Percentiles rank a stretch among this genome's conserved stretches.
Conservation (phyloP, 2,329 filamentous ascomycete genomes). For the Aspergillus ruber region DNA sequence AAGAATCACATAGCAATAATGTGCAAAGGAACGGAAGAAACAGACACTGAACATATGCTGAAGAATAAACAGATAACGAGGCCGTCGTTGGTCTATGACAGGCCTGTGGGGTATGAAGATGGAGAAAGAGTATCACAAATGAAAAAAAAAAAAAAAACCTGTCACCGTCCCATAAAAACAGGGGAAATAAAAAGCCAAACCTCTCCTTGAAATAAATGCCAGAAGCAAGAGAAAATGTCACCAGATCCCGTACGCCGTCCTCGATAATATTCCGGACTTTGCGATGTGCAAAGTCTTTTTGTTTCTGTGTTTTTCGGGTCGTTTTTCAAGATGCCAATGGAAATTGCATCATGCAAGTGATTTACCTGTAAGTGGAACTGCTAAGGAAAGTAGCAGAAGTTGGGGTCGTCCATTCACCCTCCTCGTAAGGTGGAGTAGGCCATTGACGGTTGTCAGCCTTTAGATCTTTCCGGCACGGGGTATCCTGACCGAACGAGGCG, state of each 20-base stretch:
- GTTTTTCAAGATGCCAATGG: background rate
- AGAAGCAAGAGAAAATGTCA: slow-evolving; percentile 16
- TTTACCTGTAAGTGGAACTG: slow-evolving; percentile 40
- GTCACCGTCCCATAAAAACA: slow-evolving; percentile 3
- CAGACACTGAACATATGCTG: slow-evolving; percentile 17
- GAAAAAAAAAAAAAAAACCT: slow-evolving; percentile 11
- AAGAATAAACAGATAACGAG: slow-evolving; percentile 23
- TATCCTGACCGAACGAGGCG: slow-evolving; percentile 62
- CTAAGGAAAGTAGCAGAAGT: slow-evolving; percentile 76
- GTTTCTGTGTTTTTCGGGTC: slow-evolving; percentile 6
- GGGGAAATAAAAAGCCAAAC: slow-evolving; percentile 9
- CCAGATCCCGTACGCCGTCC: slow-evolving; percentile 27
- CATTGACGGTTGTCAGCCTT: slow-evolving; percentile 62
- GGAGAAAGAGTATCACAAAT: slow-evolving; percentile 19
- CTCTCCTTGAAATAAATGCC: slow-evolving; percentile 6
- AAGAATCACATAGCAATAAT: slow-evolving; percentile 14
- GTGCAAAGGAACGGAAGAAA: slow-evolving; percentile 16
- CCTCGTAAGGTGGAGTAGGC: slow-evolving; percentile 93
- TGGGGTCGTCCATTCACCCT: slow-evolving; percentile 81
- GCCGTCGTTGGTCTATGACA: slow-evolving; percentile 30
- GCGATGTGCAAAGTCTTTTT: slow-evolving; percentile 19
- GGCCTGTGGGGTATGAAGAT: slow-evolving; percentile 34
- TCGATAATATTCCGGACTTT: slow-evolving; percentile 19
- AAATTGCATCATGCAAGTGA: background rate
- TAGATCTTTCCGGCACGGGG: slow-evolving; percentile 57